Base-by-base conservation (phyloP, 108 stramenopile species). In the Skeletonema costatum region DNA sequence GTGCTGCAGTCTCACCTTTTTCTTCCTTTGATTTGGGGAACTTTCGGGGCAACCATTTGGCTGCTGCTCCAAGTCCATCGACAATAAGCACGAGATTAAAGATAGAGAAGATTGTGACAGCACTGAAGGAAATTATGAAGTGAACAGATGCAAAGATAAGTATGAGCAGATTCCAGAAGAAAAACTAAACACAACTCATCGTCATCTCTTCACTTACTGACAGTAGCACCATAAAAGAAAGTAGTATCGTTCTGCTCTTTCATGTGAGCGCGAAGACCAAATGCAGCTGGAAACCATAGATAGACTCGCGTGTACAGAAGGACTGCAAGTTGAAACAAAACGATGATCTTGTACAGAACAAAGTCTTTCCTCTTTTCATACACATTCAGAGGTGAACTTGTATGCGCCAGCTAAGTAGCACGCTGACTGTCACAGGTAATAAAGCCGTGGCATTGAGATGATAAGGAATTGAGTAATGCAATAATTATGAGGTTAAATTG, bases 261-360 rank as follows among this genome's bases (percentile, higher is more conserved):
- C 51, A 67, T 42, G 41, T 67, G 19, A 6, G 53, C 48, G 19
- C 48, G 66, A 4, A 67, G 29, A 0, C 32, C 14, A 16, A 58
- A 3, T 29, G 21, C 53, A 29, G 66, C n/a, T n/a, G 66, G 66
- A 58, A 67, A 67, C 66, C 66, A 67, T 8, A 67, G 53, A n/a
- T 59, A 59, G 16, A 67, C n/a, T 42, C 66, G 51, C 66, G 66
- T 67, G 66, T 58, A 67, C 1, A 67, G 53, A 51, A 67, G 50
- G 53, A 58, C 21, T 50, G 21, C 66, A 51, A 67, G 66, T 42
- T 67, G 66, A 51, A 67, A 67, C 6, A 67, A 9, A 51, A 67
- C 53, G 17, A 58, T 58, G 5, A 58, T 14, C 19, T 67, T 67
- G 66, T 67, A 67, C 10, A 67, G n/a, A n/a, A 59, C 13, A 11